These are phyloP conservation scores for Camellia japonica DNA, from an alignment of 148 eudicot species.

Conservation along the genomic window DNA sequence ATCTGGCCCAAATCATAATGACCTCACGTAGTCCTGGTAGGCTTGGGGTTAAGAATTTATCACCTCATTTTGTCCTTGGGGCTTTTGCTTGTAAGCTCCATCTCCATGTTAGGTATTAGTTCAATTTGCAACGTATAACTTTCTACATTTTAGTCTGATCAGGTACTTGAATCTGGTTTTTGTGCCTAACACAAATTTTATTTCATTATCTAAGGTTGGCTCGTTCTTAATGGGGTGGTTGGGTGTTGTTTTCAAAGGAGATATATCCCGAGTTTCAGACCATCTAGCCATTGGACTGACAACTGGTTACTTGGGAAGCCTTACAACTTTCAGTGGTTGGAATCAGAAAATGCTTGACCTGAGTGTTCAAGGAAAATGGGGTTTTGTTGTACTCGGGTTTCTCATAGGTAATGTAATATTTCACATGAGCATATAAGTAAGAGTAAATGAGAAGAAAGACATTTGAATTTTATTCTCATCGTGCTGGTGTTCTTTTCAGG, in stretches of 20 bases:
- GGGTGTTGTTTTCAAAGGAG: constrained; percentile 76
- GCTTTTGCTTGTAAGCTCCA: too few relatives aligned
- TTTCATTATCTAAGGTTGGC: constrained; percentile 50
- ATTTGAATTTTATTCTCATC: background rate
- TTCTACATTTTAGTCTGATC: background rate
- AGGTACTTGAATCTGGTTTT: background rate
- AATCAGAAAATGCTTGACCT: constrained; percentile 92
- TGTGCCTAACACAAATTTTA: background rate
- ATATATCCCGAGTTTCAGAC: constrained; percentile 53
- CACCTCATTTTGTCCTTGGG: too few relatives aligned
- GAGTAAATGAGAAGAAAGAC: background rate
- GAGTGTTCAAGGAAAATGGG: constrained; percentile 76
- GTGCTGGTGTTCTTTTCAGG: background rate
- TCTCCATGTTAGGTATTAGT: too few relatives aligned
- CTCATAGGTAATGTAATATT: constrained; percentile 45
- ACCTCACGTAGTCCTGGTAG: too few relatives aligned
- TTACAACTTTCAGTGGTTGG: constrained; percentile 97
- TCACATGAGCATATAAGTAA: background rate
- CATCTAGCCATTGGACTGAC: constrained; percentile 73
- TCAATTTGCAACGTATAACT: background rate
- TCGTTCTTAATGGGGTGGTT: constrained; percentile 99
- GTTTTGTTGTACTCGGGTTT: constrained; percentile 59
- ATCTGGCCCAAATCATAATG: too few relatives aligned
- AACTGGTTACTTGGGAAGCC: constrained; percentile 94
- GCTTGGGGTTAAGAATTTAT: too few relatives aligned